Evolutionary conservation across 495 filamentous ascomycete species (phyloP), one percentile per base, ranked within the genome.

Genomic region (Thermothielavioides terrestris): DNA sequence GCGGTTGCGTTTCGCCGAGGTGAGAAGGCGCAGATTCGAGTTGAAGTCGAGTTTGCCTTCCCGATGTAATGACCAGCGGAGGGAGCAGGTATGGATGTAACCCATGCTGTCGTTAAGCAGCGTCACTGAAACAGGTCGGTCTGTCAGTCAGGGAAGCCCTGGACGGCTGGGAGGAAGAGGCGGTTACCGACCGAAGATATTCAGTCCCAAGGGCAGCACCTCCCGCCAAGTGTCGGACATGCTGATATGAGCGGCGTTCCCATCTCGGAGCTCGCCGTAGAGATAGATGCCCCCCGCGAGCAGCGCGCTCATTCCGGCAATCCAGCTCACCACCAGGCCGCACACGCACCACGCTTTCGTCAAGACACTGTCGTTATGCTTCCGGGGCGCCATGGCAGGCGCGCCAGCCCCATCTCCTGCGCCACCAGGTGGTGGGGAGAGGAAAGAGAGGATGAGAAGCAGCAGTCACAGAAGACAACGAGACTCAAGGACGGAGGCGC

Each of bases 11-110:
- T 45, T 54, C 8, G 60, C 50, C 22, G 54, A 60, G 28, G 63
- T 65, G 34, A 70, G 57, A 2, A 74, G 61, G 8, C 71, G 64
- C 8, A 72, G 57, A 46, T 73, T 74, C 8, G 71, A 68, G 56
- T 71, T 73, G 64, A 60, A 67, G 8, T 61, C 55, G 20, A 74
- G 60, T n/a, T 63, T 62, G 14, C 56, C 58, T 42, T 74, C 71
- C 27, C 57, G 61, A 30, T 65, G 67, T 11, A 74, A 58, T 2
- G 68, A 53, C 71, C 71, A 74, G 20, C 71, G 67, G 11, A 72
- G 58, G 1, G 68, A 62, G 10, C 57, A 58, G 1, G 66, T 54
- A 44, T 74, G 71, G 18, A 72, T 55, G 35, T 67, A 70, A 11
- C 64, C 66, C 55, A 70, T 59, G 44, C 54, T 53, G 49, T 73